Evolutionary conservation across 352 stramenopile genomes (phyloP).

Genomic region (Phytophthora pluvialis): DNA sequence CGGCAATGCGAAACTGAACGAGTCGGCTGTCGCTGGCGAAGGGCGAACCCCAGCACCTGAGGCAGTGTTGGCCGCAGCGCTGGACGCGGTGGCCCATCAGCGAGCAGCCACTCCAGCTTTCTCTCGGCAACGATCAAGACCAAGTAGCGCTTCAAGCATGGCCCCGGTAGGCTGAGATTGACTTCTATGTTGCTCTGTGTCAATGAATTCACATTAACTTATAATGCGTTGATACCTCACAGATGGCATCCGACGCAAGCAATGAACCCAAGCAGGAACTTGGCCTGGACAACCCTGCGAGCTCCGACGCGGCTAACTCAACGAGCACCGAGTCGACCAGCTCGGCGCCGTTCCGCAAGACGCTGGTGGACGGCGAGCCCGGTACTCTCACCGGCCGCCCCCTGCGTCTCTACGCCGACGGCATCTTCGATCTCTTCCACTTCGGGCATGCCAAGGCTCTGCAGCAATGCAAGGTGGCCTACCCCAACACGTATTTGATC

Average conservation of each 20-base stretch:
- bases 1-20: slow-evolving; percentile 24
- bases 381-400: slow-evolving; percentile 74
- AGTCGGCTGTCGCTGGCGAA: slow-evolving; percentile 13
- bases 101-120: slow-evolving; percentile 15
- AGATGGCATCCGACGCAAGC: slow-evolving; percentile 7
- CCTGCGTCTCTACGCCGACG: slow-evolving; percentile 85
- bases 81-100: background rate
- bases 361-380: slow-evolving; percentile 63
- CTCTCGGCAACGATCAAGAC: slow-evolving; percentile 4
- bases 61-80: background rate
- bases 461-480: slow-evolving; percentile 88
- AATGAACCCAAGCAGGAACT: slow-evolving; percentile 20
- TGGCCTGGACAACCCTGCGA: background rate
- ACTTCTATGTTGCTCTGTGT: background rate
- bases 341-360: slow-evolving; percentile 49
- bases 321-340: slow-evolving; percentile 44
- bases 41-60: background rate
- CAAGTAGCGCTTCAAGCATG: slow-evolving; percentile 11
- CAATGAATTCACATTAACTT: background rate
- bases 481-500: slow-evolving; percentile 84
- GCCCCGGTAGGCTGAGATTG: slow-evolving; percentile 19
- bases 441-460: slow-evolving; percentile 87
- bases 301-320: background rate
- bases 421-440: slow-evolving; percentile 92
- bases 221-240: background rate